These are phyloP conservation scores for Fusarium mundagurra DNA, from an alignment of 2,329 filamentous ascomycete species.

Conservation along the genomic window DNA sequence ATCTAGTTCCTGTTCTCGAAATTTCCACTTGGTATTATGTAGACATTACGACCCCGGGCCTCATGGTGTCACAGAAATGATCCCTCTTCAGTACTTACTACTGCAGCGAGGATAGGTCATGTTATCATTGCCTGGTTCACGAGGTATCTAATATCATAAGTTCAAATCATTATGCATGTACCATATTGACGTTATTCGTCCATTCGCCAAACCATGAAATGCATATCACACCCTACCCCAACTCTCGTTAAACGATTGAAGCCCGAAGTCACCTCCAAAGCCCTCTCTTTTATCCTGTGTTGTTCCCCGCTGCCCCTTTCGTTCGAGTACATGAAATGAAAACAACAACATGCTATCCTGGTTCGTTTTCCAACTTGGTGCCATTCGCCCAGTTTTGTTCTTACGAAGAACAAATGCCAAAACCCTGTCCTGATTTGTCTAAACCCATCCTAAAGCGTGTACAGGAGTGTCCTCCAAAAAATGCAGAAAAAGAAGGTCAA, in stretches of 20 bases:
- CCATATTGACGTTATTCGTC: not conserved
- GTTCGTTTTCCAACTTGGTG: constrained; percentile 5
- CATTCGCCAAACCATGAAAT: not conserved
- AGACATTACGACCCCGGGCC: not conserved
- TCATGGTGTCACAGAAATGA: not conserved
- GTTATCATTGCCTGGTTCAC: not conserved
- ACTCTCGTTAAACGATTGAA: constrained; percentile 2
- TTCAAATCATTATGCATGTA: not conserved
- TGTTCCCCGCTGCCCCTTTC: constrained; percentile 4
- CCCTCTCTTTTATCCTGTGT: constrained; percentile 21
- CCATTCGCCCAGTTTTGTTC: constrained; percentile 2
- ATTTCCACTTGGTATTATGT: not conserved
- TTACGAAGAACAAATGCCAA: constrained; percentile 19
- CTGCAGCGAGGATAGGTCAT: not conserved
- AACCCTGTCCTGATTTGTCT: constrained; percentile 26
- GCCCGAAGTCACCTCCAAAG: constrained; percentile 28
- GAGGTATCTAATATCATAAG: not conserved
- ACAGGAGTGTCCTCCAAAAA: constrained; percentile 24
- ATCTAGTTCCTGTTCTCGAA: not conserved
- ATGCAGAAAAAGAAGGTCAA: constrained; percentile 19
- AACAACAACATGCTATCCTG: not conserved
- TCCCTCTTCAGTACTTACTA: not conserved
- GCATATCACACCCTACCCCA: not conserved
- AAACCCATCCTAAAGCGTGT: constrained; percentile 39
- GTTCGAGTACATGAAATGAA: constrained; percentile 34